Evolutionary conservation across 202 grass and related monocot genomes (phyloP).

Genomic region (Alloteropsis angusta): DNA sequence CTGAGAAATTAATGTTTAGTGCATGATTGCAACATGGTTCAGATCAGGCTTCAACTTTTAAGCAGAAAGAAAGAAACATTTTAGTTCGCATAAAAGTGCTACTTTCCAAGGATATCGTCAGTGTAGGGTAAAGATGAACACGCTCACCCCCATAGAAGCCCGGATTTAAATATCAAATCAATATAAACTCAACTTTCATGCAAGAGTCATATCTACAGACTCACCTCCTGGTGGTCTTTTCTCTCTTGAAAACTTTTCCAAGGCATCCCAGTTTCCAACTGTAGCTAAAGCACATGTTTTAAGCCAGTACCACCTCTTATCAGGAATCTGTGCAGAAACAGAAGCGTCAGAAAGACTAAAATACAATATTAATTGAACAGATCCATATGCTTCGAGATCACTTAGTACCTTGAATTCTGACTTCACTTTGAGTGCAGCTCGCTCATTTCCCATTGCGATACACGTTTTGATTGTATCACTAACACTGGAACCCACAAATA

Average conservation of each 20-base stretch:
- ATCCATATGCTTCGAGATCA: constrained; percentile 8
- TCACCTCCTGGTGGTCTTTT: constrained; percentile 84
- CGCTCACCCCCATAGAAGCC: neutral
- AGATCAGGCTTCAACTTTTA: neutral
- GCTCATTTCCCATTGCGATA: constrained; percentile 93
- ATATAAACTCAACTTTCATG: neutral
- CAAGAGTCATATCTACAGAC: constrained; percentile 7
- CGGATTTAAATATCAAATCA: neutral
- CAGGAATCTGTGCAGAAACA: constrained; percentile 68
- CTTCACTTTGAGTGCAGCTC: constrained; percentile 78
- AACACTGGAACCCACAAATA: constrained; percentile 96
- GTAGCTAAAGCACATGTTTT: constrained; percentile 96
- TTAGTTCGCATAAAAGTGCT: neutral
- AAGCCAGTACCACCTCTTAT: constrained; percentile 99
- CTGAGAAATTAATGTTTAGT: neutral
- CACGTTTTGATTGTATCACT: constrained; percentile 96
- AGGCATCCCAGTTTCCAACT: constrained; percentile 91
- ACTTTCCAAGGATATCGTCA: neutral
- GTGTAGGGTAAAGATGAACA: neutral
- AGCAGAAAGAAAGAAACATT: neutral
- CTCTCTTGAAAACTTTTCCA: constrained; percentile 89
- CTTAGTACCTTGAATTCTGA: constrained; percentile 82
- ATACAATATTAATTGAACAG: neutral
- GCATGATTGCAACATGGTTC: neutral
- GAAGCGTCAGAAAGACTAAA: constrained; percentile 8